Evolutionary conservation across 2,329 filamentous ascomycete genomes (phyloP).

Genomic region (Fusarium metavorans): DNA sequence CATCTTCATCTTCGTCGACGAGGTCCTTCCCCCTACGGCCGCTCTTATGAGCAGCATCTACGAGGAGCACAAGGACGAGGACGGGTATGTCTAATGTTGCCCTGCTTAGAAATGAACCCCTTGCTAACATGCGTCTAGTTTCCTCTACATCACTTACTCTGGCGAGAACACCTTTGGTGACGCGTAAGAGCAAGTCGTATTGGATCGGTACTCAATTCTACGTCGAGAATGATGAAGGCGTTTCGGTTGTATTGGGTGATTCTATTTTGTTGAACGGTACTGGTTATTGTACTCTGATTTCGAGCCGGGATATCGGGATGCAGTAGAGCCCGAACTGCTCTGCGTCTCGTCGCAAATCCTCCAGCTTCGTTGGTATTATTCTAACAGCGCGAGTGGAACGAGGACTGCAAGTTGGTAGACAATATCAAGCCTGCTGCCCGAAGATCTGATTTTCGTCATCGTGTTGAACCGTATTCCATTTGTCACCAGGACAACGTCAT

Average conservation of each 20-base stretch:
- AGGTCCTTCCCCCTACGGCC: conserved; percentile 95
- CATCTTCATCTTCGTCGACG: conserved; percentile 99
- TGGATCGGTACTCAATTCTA: conserved; percentile 33
- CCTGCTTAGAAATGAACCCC: background rate
- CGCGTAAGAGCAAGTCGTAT: conserved; percentile 39
- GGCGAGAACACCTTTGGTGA: conserved; percentile 98
- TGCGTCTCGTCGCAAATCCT: conserved; percentile 23
- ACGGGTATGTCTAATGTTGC: conserved; percentile 63
- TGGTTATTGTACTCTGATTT: conserved; percentile 43
- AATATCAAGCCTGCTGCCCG: conserved; percentile 13
- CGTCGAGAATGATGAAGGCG: conserved; percentile 50
- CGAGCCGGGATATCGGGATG: conserved; percentile 31
- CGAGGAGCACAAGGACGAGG: conserved; percentile 95
- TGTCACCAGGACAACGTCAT: background rate
- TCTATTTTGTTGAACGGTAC: conserved; percentile 41
- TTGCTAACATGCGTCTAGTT: conserved; percentile 62
- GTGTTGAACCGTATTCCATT: background rate
- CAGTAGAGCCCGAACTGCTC: conserved; percentile 39
- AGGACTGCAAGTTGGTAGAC: conserved; percentile 1
- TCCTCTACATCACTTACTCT: conserved; percentile 99
- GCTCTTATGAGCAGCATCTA: conserved; percentile 99
- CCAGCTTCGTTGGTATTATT: conserved; percentile 1
- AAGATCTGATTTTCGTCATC: conserved; percentile 6
- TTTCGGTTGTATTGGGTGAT: conserved; percentile 50
- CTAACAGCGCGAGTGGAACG: background rate